phyloP scores from a whole-genome alignment of 2,329 filamentous ascomycete species.

The Fusarium marasasianum region DNA sequence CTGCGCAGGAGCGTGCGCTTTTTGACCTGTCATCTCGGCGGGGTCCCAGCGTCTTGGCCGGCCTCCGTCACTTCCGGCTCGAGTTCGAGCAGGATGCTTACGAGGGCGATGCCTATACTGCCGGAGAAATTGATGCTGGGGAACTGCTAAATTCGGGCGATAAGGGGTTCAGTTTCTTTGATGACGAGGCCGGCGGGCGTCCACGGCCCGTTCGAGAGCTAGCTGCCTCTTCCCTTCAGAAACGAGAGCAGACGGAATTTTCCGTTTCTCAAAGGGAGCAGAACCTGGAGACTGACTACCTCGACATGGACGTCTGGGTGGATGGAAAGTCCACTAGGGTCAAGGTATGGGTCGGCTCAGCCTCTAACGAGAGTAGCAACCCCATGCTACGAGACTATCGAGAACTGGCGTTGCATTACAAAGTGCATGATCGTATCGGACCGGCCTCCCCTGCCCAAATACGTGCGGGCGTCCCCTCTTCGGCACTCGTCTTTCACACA shows the following conservation, averaged over 20 bases:
- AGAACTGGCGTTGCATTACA: constrained; percentile 51
- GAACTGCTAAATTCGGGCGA: constrained; percentile 54
- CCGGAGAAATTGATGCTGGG: constrained; percentile 53
- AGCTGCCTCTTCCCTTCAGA: not conserved
- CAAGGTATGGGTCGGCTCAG: constrained; percentile 58
- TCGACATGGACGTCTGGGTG: constrained; percentile 39
- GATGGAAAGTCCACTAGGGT: constrained; percentile 40
- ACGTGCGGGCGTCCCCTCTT: constrained; percentile 58
- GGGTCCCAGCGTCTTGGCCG: constrained; percentile 56
- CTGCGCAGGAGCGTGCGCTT: constrained; percentile 60
- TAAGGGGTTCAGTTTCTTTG: constrained; percentile 58
- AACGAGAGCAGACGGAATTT: constrained; percentile 8
- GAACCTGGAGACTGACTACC: constrained; percentile 32
- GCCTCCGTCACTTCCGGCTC: constrained; percentile 63
- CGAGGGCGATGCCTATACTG: constrained; percentile 48
- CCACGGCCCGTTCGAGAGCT: constrained; percentile 10
- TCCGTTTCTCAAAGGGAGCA: not conserved
- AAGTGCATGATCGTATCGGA: constrained; percentile 51
- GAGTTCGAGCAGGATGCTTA: constrained; percentile 61
- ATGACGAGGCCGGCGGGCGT: constrained; percentile 24
- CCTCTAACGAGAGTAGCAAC: constrained; percentile 44
- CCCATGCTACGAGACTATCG: constrained; percentile 59
- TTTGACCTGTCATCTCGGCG: constrained; percentile 48
- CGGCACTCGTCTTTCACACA: constrained; percentile 57
- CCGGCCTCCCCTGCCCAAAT: constrained; percentile 61